Evolutionary conservation across 2,329 filamentous ascomycete species (phyloP).

Genomic region (Ceratocystis albifundus): DNA sequence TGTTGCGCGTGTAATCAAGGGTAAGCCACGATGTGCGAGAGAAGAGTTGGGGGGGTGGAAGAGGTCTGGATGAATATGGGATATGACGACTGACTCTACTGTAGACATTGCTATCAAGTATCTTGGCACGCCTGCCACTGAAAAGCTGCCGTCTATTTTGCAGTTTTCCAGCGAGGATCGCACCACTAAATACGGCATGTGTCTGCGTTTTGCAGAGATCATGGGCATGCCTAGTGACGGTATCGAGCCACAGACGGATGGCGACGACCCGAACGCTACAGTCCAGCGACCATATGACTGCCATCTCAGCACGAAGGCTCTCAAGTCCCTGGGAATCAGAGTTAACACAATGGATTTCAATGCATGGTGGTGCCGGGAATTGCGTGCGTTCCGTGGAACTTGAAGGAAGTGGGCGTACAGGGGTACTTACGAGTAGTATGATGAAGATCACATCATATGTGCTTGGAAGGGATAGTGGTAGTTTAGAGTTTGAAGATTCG

Average conservation of each 20-base stretch:
- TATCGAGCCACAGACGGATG: conserved; percentile 58
- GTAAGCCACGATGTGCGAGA: conserved; percentile 33
- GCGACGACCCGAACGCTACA: conserved; percentile 57
- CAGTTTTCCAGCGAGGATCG: conserved; percentile 81
- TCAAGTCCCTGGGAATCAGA: conserved; percentile 63
- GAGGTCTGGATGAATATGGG: background rate
- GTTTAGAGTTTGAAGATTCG: background rate
- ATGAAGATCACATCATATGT: background rate
- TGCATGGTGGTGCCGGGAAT: conserved; percentile 65
- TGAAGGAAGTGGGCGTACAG: background rate
- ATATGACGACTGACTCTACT: too few species aligned
- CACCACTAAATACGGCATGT: conserved; percentile 86
- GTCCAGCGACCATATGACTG: conserved; percentile 80
- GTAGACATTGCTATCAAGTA: conserved; percentile 62
- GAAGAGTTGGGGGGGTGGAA: background rate
- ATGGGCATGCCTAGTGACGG: conserved; percentile 60
- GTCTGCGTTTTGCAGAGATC: conserved; percentile 63
- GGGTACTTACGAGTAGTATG: background rate
- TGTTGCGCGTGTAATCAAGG: conserved; percentile 63
- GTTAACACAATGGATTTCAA: conserved; percentile 63
- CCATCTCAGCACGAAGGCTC: conserved; percentile 64
- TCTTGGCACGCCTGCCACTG: conserved; percentile 38
- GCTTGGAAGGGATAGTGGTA: background rate
- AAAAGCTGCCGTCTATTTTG: conserved; percentile 54
- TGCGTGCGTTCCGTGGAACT: conserved; percentile 42